Evolutionary conservation across 768 basidiomycete species (phyloP).

Genomic region (Punctularia strigosozonata): DNA sequence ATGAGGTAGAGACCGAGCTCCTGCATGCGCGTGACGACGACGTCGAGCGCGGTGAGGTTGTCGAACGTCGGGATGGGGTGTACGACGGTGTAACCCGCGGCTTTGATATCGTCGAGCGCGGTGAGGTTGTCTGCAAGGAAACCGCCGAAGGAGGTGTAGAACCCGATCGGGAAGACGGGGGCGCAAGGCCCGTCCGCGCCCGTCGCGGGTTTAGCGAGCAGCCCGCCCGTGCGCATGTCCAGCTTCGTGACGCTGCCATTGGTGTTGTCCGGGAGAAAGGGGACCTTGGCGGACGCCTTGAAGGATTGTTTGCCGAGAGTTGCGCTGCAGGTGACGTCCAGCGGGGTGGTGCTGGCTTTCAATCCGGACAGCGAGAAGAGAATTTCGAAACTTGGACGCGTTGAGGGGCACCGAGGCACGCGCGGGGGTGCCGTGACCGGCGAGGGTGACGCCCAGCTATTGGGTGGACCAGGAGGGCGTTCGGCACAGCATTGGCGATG

Average conservation of each 20-base stretch:
- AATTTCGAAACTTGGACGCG: slow-evolving; percentile 21
- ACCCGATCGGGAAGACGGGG: slow-evolving; percentile 53
- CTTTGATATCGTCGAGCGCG: slow-evolving; percentile 41
- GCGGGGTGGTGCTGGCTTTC: slow-evolving; percentile 16
- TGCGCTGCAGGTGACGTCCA: slow-evolving; percentile 24
- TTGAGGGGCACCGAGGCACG: slow-evolving; percentile 25
- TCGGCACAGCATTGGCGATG: slow-evolving; percentile 21
- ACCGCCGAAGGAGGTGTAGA: slow-evolving; percentile 50
- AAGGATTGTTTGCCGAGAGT: slow-evolving; percentile 28
- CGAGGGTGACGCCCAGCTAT: slow-evolving; percentile 17
- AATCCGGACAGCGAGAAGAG: slow-evolving; percentile 20
- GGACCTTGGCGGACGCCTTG: slow-evolving; percentile 18
- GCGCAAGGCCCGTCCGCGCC: slow-evolving; percentile 7
- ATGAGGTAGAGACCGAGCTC: slow-evolving; percentile 60
- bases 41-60: slow-evolving; percentile 42
- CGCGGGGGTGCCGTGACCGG: slow-evolving; percentile 11
- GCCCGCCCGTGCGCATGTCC: slow-evolving; percentile 32
- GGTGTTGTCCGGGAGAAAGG: slow-evolving; percentile 28
- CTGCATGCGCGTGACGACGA: slow-evolving; percentile 61
- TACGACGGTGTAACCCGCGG: slow-evolving; percentile 34
- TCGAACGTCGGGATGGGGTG: slow-evolving; percentile 62
- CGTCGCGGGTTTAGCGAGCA: slow-evolving; percentile 25
- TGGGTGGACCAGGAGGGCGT: slow-evolving; percentile 12
- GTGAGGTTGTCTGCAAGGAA: slow-evolving; percentile 43
- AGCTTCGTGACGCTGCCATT: slow-evolving; percentile 32